A percentile compares a stretch with the other conserved stretches of the same genome.
These are phyloP conservation scores for Krasilnikovozyma curviuscula DNA, from an alignment of 768 basidiomycete species.

Conservation along the genomic window DNA sequence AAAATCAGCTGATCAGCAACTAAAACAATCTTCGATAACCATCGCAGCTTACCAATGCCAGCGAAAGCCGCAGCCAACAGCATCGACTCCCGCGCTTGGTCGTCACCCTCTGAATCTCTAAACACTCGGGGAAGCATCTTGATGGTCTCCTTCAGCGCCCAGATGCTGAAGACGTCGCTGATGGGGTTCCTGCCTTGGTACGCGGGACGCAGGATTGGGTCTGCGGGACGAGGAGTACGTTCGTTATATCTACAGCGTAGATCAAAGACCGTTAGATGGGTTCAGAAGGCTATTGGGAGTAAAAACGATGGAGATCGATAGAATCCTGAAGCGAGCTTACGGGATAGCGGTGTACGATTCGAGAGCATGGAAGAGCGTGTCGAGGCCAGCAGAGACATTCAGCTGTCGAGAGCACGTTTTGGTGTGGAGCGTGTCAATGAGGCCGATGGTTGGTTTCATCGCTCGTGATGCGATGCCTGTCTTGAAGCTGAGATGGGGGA, in stretches of 20 bases:
- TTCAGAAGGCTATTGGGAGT: not conserved
- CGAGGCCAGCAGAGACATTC: conserved; percentile 83
- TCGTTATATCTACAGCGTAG: conserved; percentile 52
- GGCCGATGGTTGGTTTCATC: conserved; percentile 69
- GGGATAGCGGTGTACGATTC: conserved; percentile 90
- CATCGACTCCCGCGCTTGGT: conserved; percentile 76
- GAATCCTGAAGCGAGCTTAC: conserved; percentile 37
- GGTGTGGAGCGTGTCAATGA: conserved; percentile 75
- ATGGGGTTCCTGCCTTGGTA: conserved; percentile 38
- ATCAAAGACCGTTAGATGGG: conserved; percentile 11
- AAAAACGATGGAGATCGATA: too few relatives aligned
- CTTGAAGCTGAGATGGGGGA: conserved; percentile 81
- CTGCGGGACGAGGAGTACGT: conserved; percentile 67
- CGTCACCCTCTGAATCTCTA: conserved; percentile 47
- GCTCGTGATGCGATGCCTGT: conserved; percentile 88
- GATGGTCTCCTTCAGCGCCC: conserved; percentile 73
- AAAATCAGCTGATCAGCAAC: not conserved
- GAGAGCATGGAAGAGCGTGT: conserved; percentile 87
- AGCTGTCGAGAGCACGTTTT: conserved; percentile 77
- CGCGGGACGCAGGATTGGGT: conserved; percentile 75
- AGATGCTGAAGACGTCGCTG: conserved; percentile 71
- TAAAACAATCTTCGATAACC: not conserved
- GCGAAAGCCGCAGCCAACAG: conserved; percentile 33
- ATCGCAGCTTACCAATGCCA: too few relatives aligned
- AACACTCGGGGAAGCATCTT: conserved; percentile 73